Evolutionary conservation across 352 stramenopile genomes (phyloP).

Genomic region (Phytophthora colocasiae): DNA sequence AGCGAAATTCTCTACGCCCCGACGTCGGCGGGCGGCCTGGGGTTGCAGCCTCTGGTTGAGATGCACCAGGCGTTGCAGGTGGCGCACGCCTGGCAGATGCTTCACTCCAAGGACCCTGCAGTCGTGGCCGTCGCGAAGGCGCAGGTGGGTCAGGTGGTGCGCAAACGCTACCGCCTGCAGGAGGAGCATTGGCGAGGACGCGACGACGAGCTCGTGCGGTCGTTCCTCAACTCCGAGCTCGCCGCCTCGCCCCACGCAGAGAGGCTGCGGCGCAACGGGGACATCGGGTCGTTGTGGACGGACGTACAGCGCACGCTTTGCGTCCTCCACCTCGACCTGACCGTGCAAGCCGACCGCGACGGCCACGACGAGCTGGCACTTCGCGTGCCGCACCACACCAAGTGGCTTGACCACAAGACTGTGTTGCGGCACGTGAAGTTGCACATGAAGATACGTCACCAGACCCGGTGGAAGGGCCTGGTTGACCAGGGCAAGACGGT

Average conservation of each 20-base stretch:
- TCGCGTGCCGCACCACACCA: not conserved
- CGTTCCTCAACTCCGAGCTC: slow-evolving; percentile 17
- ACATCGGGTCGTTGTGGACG: slow-evolving; percentile 19
- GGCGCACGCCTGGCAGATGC: slow-evolving; percentile 25
- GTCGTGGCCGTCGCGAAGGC: not conserved
- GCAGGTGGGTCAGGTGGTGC: slow-evolving; percentile 12
- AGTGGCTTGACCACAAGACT: slow-evolving; percentile 8
- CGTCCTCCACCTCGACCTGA: not conserved
- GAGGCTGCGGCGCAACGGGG: not conserved
- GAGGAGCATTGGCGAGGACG: slow-evolving; percentile 17
- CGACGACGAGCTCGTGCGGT: not conserved
- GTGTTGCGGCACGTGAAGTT: slow-evolving; percentile 17
- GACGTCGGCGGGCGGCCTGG: slow-evolving; percentile 10
- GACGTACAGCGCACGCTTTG: slow-evolving; percentile 10
- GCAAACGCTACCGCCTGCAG: slow-evolving; percentile 17
- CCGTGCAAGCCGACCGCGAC: not conserved
- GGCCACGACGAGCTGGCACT: not conserved
- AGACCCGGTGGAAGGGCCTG: not conserved
- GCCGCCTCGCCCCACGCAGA: not conserved
- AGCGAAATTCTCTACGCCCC: slow-evolving; percentile 24
- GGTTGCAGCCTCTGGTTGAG: slow-evolving; percentile 14
- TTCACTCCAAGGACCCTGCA: slow-evolving; percentile 10
- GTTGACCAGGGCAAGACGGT: slow-evolving; percentile 2
- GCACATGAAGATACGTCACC: slow-evolving; percentile 8
- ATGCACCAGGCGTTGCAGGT: slow-evolving; percentile 23